phyloP scores from a whole-genome alignment of 2,329 filamentous ascomycete genomes.

The Bipolaris gigantea region DNA sequence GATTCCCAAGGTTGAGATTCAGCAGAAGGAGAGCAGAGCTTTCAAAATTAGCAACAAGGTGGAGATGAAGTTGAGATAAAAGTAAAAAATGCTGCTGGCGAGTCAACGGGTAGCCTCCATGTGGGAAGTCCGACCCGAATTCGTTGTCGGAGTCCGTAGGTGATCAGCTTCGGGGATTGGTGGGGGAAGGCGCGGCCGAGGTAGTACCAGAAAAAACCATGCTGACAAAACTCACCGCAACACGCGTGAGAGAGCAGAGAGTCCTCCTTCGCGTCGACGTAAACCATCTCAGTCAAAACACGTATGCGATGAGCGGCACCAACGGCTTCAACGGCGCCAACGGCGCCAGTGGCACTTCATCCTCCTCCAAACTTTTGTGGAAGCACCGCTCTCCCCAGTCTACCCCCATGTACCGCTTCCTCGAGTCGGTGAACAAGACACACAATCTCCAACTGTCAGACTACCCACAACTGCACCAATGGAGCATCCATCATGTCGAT shows the following conservation, averaged over 20 bases:
- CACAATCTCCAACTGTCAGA: conserved; percentile 63
- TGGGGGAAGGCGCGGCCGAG: conserved; percentile 10
- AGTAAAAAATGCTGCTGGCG: not conserved
- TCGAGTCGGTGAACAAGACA: conserved; percentile 68
- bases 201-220: conserved; percentile 4
- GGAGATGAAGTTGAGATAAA: not conserved
- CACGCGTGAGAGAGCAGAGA: not conserved
- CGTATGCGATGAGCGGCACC: conserved; percentile 11
- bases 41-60: too few species aligned
- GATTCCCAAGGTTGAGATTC: too few species aligned
- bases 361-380: conserved; percentile 59
- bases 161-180: not conserved
- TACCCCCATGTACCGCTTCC: conserved; percentile 73
- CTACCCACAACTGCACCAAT: conserved; percentile 78
- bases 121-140: not conserved
- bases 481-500: conserved; percentile 77
- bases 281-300: too few species aligned
- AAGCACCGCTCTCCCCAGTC: conserved; percentile 65
- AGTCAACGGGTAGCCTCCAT: not conserved
- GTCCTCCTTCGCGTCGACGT: not conserved
- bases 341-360: conserved; percentile 29
- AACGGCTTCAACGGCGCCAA: conserved; percentile 17
- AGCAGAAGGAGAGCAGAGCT: too few species aligned
- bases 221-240: not conserved
- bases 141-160: not conserved